Evolutionary conservation across 2,329 filamentous ascomycete species (phyloP), one percentile per base, ranked within the genome.

Genomic region (Penicillium sp.): DNA sequence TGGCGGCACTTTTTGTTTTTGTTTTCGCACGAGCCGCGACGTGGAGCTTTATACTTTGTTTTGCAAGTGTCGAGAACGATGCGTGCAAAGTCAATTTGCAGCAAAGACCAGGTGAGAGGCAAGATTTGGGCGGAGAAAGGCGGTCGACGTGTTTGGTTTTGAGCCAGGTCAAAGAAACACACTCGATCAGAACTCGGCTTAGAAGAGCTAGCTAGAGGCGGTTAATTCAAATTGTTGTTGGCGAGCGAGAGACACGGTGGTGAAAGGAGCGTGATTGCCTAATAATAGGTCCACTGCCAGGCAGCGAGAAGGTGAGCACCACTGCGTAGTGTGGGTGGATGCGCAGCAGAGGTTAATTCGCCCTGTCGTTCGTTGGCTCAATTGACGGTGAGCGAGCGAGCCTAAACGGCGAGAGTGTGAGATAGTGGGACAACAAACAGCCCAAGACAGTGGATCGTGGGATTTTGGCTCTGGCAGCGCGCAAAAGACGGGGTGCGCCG

Each of bases 301-400:
- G 18, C 40, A 43, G 20, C 40, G 23, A 42, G 30, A 9, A 43
- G 33, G n/a, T 54, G 43, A 35, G 12, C 5, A 33, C 6, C 12
- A 47, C 16, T 54, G 52, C 30, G 46, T 45, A 47, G 33, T 30
- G 30, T 48, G 35, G 40, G 40, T 23, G 40, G 40, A 21, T 42
- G 40, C 18, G 9, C 28, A 11, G 28, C 28, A 33, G 28, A 4
- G 8, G 30, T 35, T 35, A 16, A 35, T 16, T 35, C 14, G 30
- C 8, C 16, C 30, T 35, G 14, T 30, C 26, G 52, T 55, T 55
- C 52, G 45, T 43, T 33, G 33, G 52, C n/a, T 43, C 40, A 54
- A 55, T 43, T 55, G 52, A 55, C 52, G 52, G 52, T 55, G 52
- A 55, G 52, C 52, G 28, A 53, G 20, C 24, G 42, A 54, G 51